These are phyloP conservation scores for Purpureocillium takamizusanense DNA, from an alignment of 2,329 filamentous ascomycete genomes.

Conservation along the genomic window DNA sequence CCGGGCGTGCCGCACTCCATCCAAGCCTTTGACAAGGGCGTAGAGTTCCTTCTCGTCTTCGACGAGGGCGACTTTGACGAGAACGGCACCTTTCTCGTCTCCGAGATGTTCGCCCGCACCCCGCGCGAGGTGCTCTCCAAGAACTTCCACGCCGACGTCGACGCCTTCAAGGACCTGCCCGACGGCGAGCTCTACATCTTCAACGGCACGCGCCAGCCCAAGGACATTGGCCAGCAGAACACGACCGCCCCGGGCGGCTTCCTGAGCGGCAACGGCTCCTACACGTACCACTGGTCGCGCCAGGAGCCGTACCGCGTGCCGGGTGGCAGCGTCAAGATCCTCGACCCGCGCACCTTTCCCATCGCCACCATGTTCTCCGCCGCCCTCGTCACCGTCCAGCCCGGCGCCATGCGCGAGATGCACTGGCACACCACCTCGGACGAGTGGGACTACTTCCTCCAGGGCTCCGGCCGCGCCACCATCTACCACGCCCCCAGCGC, in stretches of 20 bases:
- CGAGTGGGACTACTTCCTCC: constrained; percentile 53
- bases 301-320: constrained; percentile 41
- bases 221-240: constrained; percentile 36
- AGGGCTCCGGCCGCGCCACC: constrained; percentile 46
- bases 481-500: constrained; percentile 41
- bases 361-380: constrained; percentile 44
- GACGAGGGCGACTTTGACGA: constrained; percentile 50
- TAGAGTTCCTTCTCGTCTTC: constrained; percentile 52
- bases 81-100: constrained; percentile 49
- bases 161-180: constrained; percentile 38
- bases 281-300: constrained; percentile 42
- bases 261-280: constrained; percentile 26
- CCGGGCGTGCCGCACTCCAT: constrained; percentile 40
- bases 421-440: constrained; percentile 54
- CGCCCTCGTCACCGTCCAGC: constrained; percentile 47
- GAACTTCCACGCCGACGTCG: constrained; percentile 38
- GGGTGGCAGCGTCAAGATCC: constrained; percentile 50
- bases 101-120: constrained; percentile 41
- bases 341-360: constrained; percentile 49
- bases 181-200: constrained; percentile 42
- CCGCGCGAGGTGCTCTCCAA: constrained; percentile 45
- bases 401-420: constrained; percentile 55
- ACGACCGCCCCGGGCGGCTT: constrained; percentile 34
- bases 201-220: constrained; percentile 38
- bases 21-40: constrained; percentile 44